Evolutionary conservation across 2,329 filamentous ascomycete genomes (phyloP).

Genomic region (Cladophialophora bantiana): DNA sequence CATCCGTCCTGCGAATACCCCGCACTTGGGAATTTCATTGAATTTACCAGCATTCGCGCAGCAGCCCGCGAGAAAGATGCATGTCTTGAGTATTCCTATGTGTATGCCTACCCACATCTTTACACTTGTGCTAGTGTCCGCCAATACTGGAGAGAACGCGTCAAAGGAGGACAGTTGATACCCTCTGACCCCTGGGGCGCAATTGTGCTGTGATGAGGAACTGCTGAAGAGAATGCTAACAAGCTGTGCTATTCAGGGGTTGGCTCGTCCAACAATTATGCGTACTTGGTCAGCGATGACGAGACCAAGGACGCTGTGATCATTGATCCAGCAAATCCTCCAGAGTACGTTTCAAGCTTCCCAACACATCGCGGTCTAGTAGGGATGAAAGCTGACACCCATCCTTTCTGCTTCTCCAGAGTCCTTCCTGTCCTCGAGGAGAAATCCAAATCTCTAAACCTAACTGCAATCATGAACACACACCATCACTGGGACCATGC

Average conservation of each 20-base stretch:
- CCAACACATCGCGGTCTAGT: background rate
- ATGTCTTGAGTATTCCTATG: slow-evolving; percentile 62
- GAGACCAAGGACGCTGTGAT: slow-evolving; percentile 58
- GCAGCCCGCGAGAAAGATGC: slow-evolving; percentile 48
- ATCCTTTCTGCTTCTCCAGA: slow-evolving; percentile 14
- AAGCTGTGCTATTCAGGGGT: slow-evolving; percentile 40
- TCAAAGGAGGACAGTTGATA: background rate
- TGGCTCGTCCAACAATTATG: slow-evolving; percentile 57
- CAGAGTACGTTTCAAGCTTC: slow-evolving; percentile 50
- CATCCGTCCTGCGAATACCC: slow-evolving; percentile 33
- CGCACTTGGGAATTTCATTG: slow-evolving; percentile 19
- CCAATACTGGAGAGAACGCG: background rate
- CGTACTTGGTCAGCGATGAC: slow-evolving; percentile 60
- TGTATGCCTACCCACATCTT: slow-evolving; percentile 48
- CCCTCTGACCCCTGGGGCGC: background rate
- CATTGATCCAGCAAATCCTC: slow-evolving; percentile 59
- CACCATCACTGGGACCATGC: slow-evolving; percentile 97
- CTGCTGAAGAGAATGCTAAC: slow-evolving; percentile 44
- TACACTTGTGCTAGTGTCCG: background rate
- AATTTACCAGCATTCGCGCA: slow-evolving; percentile 17
- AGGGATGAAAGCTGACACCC: background rate
- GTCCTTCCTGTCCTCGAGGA: slow-evolving; percentile 60
- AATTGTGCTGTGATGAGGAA: slow-evolving; percentile 33
- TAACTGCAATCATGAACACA: slow-evolving; percentile 92
- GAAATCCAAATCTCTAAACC: slow-evolving; percentile 75